Evolutionary conservation across 1,139 yeast genomes (phyloP), one percentile per base, ranked within the genome.

Genomic region (Geotrichum australiense): DNA sequence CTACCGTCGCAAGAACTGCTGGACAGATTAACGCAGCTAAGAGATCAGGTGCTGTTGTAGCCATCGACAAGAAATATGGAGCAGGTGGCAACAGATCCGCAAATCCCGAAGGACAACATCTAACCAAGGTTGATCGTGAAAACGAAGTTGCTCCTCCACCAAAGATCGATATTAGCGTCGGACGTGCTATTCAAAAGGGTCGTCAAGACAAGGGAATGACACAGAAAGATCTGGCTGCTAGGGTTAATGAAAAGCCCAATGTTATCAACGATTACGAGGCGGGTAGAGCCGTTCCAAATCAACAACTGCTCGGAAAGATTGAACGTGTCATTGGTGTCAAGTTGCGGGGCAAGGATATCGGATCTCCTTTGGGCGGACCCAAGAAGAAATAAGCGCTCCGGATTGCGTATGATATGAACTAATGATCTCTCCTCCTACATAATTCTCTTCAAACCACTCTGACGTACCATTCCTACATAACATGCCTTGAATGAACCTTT

Each of bases 251-350:
- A 69, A 91, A 91, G 71, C 96, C 97, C 47, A 86, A 82, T 53
- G 85, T 91, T 48, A 80, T 91, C 58, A 89, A 87, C 67, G 98
- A 91, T 61, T 91, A 91, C 66, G 98, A 91, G 69, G 87, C 94
- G 43, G 97, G 96, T 46, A 78, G 95, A 63, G 98, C 96, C 41
- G 78, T 84, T 52, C 98, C 98, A 47, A 89, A 85, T 70, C 98
- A 93, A 70, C 97, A 87, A 67, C 68, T 91, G 43, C 73, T 91
- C 59, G 91, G 82, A 47, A 91, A 91, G 71, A 69, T 93, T 65
- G 98, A 91, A 70, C 77, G 96, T 64, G 95, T 83, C 35, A 72
- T 91, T 57, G 97, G 97, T 53, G 82, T 91, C 53, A 91, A 87
- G 70, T 77, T 91, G 62, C 79, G 98, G 70, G 98, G 98, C 58